Percentiles rank a stretch among this genome's conserved stretches.
Evolutionary conservation across 2,329 filamentous ascomycete species (phyloP).

Genomic region (Fusarium mundagurra): DNA sequence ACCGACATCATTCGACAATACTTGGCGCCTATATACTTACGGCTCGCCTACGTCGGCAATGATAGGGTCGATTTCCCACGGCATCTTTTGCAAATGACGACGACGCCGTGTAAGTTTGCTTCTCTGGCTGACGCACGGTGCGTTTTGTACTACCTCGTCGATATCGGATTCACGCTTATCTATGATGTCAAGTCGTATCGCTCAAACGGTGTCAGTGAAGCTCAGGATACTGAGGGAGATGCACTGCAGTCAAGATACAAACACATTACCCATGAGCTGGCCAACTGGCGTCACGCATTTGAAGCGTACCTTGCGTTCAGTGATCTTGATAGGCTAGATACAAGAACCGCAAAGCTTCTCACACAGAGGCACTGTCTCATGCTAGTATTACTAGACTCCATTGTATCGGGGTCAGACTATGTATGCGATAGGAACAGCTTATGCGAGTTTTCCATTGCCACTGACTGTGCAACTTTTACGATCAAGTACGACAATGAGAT

Average conservation of each 20-base stretch:
- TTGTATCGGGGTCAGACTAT: not conserved
- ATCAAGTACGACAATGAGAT: not conserved
- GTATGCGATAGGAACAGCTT: not conserved
- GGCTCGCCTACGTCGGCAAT: not conserved
- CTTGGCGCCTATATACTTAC: not conserved
- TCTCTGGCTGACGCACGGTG: not conserved
- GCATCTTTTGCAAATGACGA: not conserved
- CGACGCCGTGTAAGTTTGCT: not conserved
- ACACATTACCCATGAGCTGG: not conserved
- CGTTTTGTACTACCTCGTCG: not conserved
- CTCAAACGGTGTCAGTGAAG: accelerated
- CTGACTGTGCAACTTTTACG: not conserved
- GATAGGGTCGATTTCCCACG: not conserved
- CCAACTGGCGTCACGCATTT: not conserved
- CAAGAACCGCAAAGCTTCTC: not conserved
- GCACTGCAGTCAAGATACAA: not conserved
- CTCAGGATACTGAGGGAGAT: too few species aligned
- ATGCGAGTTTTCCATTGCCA: not conserved
- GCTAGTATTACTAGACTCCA: not conserved
- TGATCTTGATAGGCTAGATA: not conserved
- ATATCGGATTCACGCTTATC: not conserved
- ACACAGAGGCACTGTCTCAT: not conserved
- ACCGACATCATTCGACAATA: not conserved
- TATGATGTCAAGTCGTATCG: not conserved
- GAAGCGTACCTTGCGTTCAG: not conserved